Conservation (phyloP, 345 rosid genomes). For the Corymbia maculata region DNA sequence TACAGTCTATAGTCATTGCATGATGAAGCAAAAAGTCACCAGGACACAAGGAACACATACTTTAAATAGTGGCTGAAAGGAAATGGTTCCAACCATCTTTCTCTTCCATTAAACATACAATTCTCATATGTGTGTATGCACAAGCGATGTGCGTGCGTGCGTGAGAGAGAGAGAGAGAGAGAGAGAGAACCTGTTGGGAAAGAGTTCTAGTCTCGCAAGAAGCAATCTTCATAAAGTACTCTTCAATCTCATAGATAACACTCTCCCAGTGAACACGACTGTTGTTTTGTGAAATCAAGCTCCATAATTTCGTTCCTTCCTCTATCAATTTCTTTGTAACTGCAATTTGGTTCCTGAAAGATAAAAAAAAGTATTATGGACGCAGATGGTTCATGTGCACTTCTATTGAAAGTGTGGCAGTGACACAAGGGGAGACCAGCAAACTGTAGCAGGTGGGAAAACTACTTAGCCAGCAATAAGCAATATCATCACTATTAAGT, state of each 20-base stretch:
- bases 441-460: neutral
- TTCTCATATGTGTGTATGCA: neutral
- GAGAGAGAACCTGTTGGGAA: conserved; percentile 47
- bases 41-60: neutral
- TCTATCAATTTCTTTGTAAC: conserved; percentile 73
- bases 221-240: conserved; percentile 76
- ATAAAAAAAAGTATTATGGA: neutral
- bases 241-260: conserved; percentile 63
- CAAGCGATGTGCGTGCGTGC: too few relatives aligned
- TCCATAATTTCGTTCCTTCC: conserved; percentile 89
- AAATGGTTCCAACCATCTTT: neutral
- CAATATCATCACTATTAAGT: neutral
- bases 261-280: conserved; percentile 67
- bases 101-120: neutral
- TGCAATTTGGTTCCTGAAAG: conserved; percentile 58
- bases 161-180: neutral
- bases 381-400: neutral
- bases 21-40: neutral
- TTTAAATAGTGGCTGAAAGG: neutral
- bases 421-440: neutral
- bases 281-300: conserved; percentile 53
- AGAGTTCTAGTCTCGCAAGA: conserved; percentile 71
- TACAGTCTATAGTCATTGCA: neutral
- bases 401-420: neutral
- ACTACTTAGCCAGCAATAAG: neutral